Conservation (phyloP, 768 basidiomycete species). For the Tephrocybe sp. region DNA sequence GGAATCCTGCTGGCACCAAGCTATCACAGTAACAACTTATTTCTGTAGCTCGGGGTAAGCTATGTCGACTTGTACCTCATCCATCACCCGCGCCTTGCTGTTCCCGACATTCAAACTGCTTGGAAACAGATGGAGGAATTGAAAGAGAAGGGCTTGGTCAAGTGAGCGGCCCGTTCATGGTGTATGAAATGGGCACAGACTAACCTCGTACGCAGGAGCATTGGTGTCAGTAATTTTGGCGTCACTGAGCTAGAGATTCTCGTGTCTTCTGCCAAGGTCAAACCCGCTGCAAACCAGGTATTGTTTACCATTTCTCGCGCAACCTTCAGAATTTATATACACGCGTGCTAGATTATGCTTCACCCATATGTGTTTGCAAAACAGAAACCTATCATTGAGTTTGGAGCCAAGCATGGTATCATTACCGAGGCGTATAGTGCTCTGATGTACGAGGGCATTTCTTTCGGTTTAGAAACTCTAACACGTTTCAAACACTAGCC, state of each 20-base stretch:
- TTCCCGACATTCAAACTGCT: slow-evolving; percentile 57
- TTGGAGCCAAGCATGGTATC: slow-evolving; percentile 55
- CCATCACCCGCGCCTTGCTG: slow-evolving; percentile 53
- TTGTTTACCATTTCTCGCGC: slow-evolving; percentile 4
- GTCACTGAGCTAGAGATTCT: slow-evolving; percentile 53
- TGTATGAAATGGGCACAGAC: too few relatives aligned
- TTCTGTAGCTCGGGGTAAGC: slow-evolving; percentile 52
- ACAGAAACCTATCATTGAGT: slow-evolving; percentile 58
- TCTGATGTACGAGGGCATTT: slow-evolving; percentile 46
- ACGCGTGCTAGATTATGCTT: slow-evolving; percentile 50
- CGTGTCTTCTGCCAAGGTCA: slow-evolving; percentile 58
- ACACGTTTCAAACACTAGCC: slow-evolving; percentile 34
- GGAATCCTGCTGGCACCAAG: not conserved
- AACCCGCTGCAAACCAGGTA: slow-evolving; percentile 71
- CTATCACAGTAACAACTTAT: not conserved
- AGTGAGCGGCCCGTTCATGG: slow-evolving; percentile 31
- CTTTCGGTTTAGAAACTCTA: not conserved
- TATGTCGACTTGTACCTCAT: slow-evolving; percentile 76
- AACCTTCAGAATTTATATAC: not conserved
- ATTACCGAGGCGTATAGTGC: slow-evolving; percentile 73
- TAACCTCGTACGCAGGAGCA: slow-evolving; percentile 44
- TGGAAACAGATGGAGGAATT: slow-evolving; percentile 68
- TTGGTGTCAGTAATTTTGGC: slow-evolving; percentile 72
- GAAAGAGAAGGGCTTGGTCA: slow-evolving; percentile 55
- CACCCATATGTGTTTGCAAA: slow-evolving; percentile 68